These are phyloP conservation scores for Tilletia horrida DNA, from an alignment of 1,284 basidiomycete genomes.

Conservation along the genomic window DNA sequence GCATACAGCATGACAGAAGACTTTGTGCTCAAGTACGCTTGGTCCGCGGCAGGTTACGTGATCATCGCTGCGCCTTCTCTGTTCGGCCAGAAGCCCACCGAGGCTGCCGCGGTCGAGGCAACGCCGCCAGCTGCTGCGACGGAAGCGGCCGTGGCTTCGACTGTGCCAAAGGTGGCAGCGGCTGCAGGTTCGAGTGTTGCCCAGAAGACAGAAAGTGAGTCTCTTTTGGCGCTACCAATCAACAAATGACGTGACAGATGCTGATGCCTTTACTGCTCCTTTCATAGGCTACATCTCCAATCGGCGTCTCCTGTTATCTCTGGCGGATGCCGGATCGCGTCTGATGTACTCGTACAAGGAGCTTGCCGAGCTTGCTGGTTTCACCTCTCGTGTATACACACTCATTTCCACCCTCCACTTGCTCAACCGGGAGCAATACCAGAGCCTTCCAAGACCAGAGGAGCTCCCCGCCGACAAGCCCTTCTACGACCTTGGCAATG, in stretches of 20 bases:
- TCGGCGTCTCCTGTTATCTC: constrained; percentile 80
- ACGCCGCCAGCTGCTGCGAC: constrained; percentile 15
- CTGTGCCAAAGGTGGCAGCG: background rate
- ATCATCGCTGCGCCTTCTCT: constrained; percentile 53
- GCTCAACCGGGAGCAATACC: constrained; percentile 50
- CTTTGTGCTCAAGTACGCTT: constrained; percentile 54
- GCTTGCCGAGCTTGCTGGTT: constrained; percentile 84
- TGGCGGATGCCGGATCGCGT: constrained; percentile 89
- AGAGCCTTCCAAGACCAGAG: constrained; percentile 43
- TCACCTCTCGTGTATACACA: constrained; percentile 83
- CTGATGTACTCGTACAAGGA: constrained; percentile 83
- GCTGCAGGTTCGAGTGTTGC: constrained; percentile 57
- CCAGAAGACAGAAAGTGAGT: constrained; percentile 65
- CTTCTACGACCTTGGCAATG: constrained; percentile 44
- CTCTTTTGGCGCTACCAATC: constrained; percentile 15
- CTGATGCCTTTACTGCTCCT: constrained; percentile 18
- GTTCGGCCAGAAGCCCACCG: constrained; percentile 28
- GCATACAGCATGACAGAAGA: constrained; percentile 54
- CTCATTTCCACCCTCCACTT: constrained; percentile 78
- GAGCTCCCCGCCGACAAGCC: constrained; percentile 40
- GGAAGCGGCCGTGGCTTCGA: constrained; percentile 81
- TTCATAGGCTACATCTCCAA: constrained; percentile 74
- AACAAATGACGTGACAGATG: background rate
- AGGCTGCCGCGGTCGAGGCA: background rate
- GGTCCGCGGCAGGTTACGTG: constrained; percentile 53